These are phyloP conservation scores for Auriscalpium orientale DNA, from an alignment of 768 basidiomycete species.

Conservation along the genomic window DNA sequence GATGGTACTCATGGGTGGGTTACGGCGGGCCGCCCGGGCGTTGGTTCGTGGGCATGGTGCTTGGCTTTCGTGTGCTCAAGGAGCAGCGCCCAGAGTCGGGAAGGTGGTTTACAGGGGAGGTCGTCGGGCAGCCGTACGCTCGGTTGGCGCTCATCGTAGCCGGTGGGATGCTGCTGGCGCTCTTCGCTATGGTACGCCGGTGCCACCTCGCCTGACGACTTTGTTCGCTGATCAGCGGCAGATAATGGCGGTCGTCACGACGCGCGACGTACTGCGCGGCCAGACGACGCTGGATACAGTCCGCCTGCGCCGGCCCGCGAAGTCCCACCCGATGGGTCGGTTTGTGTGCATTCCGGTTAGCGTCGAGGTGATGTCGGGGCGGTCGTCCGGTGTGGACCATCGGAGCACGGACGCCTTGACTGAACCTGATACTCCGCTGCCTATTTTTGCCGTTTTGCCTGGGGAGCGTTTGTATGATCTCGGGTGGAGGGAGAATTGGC, in stretches of 20 bases:
- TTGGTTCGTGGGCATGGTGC: conserved; percentile 11
- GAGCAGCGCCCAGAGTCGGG: background rate
- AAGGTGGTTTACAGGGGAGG: conserved; percentile 6
- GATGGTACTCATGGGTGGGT: conserved; percentile 16
- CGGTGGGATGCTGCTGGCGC: conserved; percentile 1
- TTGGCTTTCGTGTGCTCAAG: conserved; percentile 12
- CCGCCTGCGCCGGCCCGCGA: background rate
- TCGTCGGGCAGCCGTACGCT: conserved; percentile 10
- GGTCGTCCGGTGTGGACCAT: conserved; percentile 2
- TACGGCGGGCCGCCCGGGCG: conserved; percentile 16
- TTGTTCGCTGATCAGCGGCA: background rate
- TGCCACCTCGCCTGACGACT: background rate
- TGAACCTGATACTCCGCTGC: background rate
- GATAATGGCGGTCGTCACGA: conserved; percentile 8
- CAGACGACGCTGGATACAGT: conserved; percentile 9
- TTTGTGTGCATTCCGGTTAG: conserved; percentile 11
- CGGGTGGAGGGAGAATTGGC: conserved; percentile 16
- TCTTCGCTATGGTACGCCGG: conserved; percentile 11
- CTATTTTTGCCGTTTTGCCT: conserved; percentile 4
- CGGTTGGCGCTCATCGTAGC: conserved; percentile 4
- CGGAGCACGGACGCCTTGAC: background rate
- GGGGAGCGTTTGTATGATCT: conserved; percentile 14
- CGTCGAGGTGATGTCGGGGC: background rate
- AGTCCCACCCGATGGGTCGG: background rate
- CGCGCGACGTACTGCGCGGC: conserved; percentile 6